phyloP scores from a whole-genome alignment of 371 early-diverging fungal species.

The Syncephalastrum racemosum region DNA sequence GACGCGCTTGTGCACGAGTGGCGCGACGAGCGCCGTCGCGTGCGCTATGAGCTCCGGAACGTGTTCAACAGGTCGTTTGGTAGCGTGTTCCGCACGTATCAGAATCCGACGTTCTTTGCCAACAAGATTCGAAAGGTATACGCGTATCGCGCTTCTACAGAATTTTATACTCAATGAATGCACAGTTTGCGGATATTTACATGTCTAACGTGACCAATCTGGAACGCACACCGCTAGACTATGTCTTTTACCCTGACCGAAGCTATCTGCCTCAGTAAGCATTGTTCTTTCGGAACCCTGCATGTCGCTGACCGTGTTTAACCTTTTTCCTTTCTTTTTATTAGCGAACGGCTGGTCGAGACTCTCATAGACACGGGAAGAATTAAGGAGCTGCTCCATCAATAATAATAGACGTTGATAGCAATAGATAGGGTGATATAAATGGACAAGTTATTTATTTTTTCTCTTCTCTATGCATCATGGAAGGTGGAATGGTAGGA shows the following conservation, averaged over 20 bases:
- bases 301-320: not conserved
- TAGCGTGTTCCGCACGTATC: constrained; percentile 65
- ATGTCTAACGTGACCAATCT: constrained; percentile 62
- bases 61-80: constrained; percentile 65
- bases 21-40: constrained; percentile 44
- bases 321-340: constrained; percentile 2
- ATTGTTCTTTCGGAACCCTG: not conserved
- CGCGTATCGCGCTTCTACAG: too few species aligned
- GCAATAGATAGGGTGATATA: too few species aligned
- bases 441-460: too few species aligned
- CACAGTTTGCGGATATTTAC: constrained; percentile 49
- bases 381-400: constrained; percentile 14
- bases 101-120: constrained; percentile 66
- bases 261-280: constrained; percentile 64
- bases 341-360: constrained; percentile 45
- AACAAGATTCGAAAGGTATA: constrained; percentile 56
- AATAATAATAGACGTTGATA: not conserved
- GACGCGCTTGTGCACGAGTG: constrained; percentile 49
- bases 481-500: too few species aligned
- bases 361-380: constrained; percentile 45
- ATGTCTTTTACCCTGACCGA: constrained; percentile 65
- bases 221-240: constrained; percentile 55
- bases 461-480: too few species aligned
- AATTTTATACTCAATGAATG: not conserved
- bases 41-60: constrained; percentile 47